Base-by-base conservation (phyloP, 345 rosid species). In the Jatropha curcas region DNA sequence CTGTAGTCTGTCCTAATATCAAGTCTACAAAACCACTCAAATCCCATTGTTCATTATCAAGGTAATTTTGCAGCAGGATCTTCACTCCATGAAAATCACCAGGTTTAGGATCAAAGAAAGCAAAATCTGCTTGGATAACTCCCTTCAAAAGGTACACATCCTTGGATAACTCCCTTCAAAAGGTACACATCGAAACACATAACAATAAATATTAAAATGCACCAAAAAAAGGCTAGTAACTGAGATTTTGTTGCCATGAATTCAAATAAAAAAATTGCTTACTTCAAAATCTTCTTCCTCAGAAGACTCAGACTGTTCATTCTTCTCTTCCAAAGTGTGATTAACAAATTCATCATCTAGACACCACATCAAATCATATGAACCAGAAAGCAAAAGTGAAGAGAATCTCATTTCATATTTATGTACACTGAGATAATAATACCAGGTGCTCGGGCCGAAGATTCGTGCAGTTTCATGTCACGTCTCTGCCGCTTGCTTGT, bases 11-110 rank as follows among this genome's bases (percentile, higher is more conserved):
- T 53, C 74, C 93, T 87, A 89, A 63, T 66, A 95, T 88, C 83
- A 92, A 67, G 83, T 91, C 98, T 43, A 91, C 93, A 74, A 92
- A 95, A 39, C 92, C 90, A 73, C 91, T 92, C 86, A 92, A 86
- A 81, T 91, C 94, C 99, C 99, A 95, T 71, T 87, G 81, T 75
- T 76, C 73, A 53, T 87, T 82, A 82, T 86, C 97, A 37, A 91
- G 92, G 81, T 86, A 92, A 72, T 82, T 79, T 50, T 82, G 92
- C 51, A 92, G 74, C 71, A 92, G 80, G 8, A 81, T 79, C 87
- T 88, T 92, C 70, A 88, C 92, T 14, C 98, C 96, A 14, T 91
- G 90, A 64, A 91, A 95, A 60, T 95, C 97, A 10, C 83, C 81
- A 1, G 84, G 71, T 84, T 92, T 95, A 0, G 96, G 98, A 83